These are phyloP conservation scores for Solanum appendiculatum DNA, from an alignment of 257 asterid genomes.

Conservation along the genomic window DNA sequence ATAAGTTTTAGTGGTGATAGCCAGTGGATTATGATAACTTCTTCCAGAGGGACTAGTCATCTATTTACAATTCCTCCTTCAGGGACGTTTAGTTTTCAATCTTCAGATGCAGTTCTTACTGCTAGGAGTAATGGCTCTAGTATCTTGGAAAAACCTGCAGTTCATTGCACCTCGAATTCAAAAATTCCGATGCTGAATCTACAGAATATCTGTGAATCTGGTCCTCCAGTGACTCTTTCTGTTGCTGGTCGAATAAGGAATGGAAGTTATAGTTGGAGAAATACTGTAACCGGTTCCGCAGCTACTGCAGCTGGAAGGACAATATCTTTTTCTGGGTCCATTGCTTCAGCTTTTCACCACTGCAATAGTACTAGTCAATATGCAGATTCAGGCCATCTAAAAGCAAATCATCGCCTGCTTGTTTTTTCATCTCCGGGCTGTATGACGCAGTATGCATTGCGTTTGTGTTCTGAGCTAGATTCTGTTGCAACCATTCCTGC, in stretches of 20 bases:
- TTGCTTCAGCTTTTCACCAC: slow-evolving; percentile 64
- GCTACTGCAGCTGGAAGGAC: slow-evolving; percentile 64
- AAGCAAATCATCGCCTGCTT: slow-evolving; percentile 43
- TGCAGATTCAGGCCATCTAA: slow-evolving; percentile 23
- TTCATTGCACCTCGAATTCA: slow-evolving; percentile 30
- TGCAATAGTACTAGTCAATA: slow-evolving; percentile 13
- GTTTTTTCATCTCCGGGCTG: slow-evolving; percentile 76
- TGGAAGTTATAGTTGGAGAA: slow-evolving; percentile 54
- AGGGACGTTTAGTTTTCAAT: slow-evolving; percentile 14
- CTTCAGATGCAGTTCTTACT: slow-evolving; percentile 18
- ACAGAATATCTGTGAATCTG: slow-evolving; percentile 36
- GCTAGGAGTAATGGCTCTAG: slow-evolving; percentile 18
- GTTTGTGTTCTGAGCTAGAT: slow-evolving; percentile 36
- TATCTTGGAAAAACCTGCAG: slow-evolving; percentile 17
- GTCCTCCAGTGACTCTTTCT: slow-evolving; percentile 33
- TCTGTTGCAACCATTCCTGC: slow-evolving; percentile 18
- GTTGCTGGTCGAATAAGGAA: slow-evolving; percentile 57
- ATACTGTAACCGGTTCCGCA: slow-evolving; percentile 71
- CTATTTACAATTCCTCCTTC: slow-evolving; percentile 69
- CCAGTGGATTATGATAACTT: slow-evolving; percentile 44
- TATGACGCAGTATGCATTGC: slow-evolving; percentile 60
- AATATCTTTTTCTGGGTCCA: slow-evolving; percentile 38
- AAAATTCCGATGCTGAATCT: slow-evolving; percentile 23
- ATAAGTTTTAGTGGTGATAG: slow-evolving; percentile 81
- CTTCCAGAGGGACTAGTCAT: slow-evolving; percentile 83